Evolutionary conservation across 2,329 filamentous ascomycete species (phyloP), one percentile per base, ranked within the genome.

Genomic region (Dothiorella sarmentorum): DNA sequence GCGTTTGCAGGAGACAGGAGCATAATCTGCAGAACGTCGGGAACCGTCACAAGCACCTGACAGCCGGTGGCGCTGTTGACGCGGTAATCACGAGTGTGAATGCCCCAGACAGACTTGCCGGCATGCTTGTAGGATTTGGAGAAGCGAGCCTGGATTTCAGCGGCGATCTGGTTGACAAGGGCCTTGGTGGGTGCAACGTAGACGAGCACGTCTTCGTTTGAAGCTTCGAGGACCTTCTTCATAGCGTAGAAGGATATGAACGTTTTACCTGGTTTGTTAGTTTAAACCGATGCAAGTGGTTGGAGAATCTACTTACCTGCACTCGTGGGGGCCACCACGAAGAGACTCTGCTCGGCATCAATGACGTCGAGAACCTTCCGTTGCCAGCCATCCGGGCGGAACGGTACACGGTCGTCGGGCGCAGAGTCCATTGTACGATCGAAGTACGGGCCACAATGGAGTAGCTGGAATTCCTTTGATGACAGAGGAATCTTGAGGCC

Each of bases 221-320:
- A 84, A 3, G 80, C 80, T 66, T 87, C 79, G 9, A 93, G 75
- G 1, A 91, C 77, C 67, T 89, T 85, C 66, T 88, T 87, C 86
- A 92, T 93, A 1, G 89, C 89, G 65, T 93, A 91, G 70, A 92
- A 93, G 0, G 84, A 88, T 60, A 92, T 92, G 69, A 92, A 93
- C 0, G 89, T 93, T 71, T 92, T 93, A 27, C 40, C 40, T 44
- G 22, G 10, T 42, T 24, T 64, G 40, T 44, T 37, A 37, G 15
- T 2, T n/a, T 10, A 17, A 2, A 20, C 33, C 9, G 20, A 6
- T 7, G 18, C 1, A 42, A 13, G 18, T 24, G 24, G 4, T 4
- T 3, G 18, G 7, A 4, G 9, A 42, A 42, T 20, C 7, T 3
- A 42, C 38, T 22, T 42, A 62, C 89, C 89, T 0, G 89, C 86